Base-by-base conservation (phyloP, 805 yeast species). In the Candida krabiensis region DNA sequence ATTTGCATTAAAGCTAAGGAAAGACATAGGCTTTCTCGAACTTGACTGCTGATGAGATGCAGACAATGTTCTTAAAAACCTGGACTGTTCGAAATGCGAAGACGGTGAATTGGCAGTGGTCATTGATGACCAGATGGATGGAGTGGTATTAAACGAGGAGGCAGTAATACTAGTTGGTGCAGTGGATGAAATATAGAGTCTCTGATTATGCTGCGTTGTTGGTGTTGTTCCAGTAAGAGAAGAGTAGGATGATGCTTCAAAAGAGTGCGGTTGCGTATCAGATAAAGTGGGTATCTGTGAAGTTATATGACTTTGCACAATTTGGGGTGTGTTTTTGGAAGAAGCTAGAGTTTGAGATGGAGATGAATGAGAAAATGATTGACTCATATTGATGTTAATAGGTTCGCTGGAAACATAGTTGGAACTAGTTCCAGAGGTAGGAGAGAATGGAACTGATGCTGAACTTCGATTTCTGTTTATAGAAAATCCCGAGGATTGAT, bases 141-240 rank as follows among this genome's bases (percentile, higher is more conserved):
- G 49, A 14, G 52, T 37, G 13, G 39, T 40, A 22, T 48, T 51
- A 35, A 52, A 50, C 4, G 59, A 57, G 9, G 60, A 54, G 3
- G 55, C 45, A 4, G 56, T 48, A 12, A 43, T 35, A 23, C 36
- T 31, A n/a, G 47, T 33, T 15, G 48, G 50, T 2, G 48, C 42
- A 11, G 43, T 37, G 1, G 49, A 38, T 24, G 51, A 40, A 22
- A 38, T 27, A 15, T 35, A 41, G 13, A 43, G 19, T 14, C 41
- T 37, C 30, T 30, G 40, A 21, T 14, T 30, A 2, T 43, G 35
- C 7, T 33, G 38, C 11, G 34, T 25, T 31, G 39, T 23, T 21
- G 43, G 30, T 6, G 40, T 30, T 14, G 39, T 27, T 22, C 26
- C 24, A 18, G 27, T 24, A 19, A 33, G 28, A 13, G 47, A 40